phyloP scores from a whole-genome alignment of 1,284 basidiomycete species.

The Cryptococcus amylolentus region DNA sequence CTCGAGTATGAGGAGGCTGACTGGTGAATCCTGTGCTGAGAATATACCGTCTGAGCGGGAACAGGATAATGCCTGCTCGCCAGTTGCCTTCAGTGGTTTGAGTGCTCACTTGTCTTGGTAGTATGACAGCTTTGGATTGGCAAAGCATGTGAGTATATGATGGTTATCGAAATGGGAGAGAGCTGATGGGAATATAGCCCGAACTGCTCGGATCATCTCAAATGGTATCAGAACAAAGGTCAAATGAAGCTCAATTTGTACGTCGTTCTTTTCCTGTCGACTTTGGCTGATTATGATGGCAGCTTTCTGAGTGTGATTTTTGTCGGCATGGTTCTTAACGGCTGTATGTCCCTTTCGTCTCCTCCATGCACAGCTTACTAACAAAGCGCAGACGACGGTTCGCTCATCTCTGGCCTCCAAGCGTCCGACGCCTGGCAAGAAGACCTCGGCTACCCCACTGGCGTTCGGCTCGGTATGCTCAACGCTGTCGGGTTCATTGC shows the following conservation, averaged over 20 bases:
- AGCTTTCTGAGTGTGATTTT: constrained; percentile 50
- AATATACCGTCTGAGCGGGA: no score
- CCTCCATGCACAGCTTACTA: not conserved
- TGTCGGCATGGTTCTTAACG: constrained; percentile 49
- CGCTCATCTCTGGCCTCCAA: constrained; percentile 48
- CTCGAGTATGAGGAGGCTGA: no score
- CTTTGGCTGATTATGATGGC: constrained; percentile 3
- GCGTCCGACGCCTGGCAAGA: constrained; percentile 47
- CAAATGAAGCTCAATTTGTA: constrained; percentile 51
- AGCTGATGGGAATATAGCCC: constrained; percentile 29
- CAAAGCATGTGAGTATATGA: constrained; percentile 41
- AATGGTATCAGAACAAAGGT: constrained; percentile 48
- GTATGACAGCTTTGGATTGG: constrained; percentile 35
- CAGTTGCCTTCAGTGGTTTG: constrained; percentile 2
- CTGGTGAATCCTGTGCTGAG: no score
- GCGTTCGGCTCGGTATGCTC: constrained; percentile 42
- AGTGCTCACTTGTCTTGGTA: constrained; percentile 23
- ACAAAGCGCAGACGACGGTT: constrained; percentile 44
- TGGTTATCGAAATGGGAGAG: not conserved
- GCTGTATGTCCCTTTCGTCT: constrained; percentile 36
- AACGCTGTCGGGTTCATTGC: constrained; percentile 44
- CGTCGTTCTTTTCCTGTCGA: constrained; percentile 11
- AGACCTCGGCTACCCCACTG: constrained; percentile 39
- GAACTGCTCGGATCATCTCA: constrained; percentile 41
- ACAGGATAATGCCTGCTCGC: no score